These are phyloP conservation scores for Saccharomyces pastorianus DNA, from an alignment of 1,139 yeast genomes.

Conservation along the genomic window DNA sequence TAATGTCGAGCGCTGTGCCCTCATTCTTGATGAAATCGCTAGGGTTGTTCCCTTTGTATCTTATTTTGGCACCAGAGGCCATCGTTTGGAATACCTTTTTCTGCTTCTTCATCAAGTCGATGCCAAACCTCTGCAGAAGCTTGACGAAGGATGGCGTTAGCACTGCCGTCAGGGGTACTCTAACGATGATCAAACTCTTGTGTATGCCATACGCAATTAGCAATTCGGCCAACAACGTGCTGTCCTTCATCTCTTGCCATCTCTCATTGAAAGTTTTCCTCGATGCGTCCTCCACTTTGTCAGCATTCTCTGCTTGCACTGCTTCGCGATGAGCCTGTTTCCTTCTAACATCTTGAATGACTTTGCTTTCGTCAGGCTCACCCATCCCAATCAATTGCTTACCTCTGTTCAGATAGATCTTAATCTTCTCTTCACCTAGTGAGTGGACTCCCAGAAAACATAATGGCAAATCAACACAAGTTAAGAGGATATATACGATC, in stretches of 20 bases:
- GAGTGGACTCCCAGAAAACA: slow-evolving; percentile 79
- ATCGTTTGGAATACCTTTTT: slow-evolving; percentile 25
- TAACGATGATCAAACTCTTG: slow-evolving; percentile 66
- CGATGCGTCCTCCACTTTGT: slow-evolving; percentile 15
- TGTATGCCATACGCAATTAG: slow-evolving; percentile 91
- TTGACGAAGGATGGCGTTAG: slow-evolving; percentile 76
- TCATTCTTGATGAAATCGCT: slow-evolving; percentile 22
- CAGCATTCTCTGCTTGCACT: slow-evolving; percentile 1
- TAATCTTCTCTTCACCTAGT: slow-evolving; percentile 73
- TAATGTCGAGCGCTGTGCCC: slow-evolving; percentile 6
- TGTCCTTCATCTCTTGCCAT: slow-evolving; percentile 23
- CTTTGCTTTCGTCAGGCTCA: slow-evolving; percentile 32
- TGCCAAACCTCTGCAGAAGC: slow-evolving; percentile 66
- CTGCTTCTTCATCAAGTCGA: slow-evolving; percentile 36
- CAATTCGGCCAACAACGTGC: slow-evolving; percentile 58
- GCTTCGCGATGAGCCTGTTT: slow-evolving; percentile 11
- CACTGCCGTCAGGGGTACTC: slow-evolving; percentile 89
- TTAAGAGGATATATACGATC: slow-evolving; percentile 68
- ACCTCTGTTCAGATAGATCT: slow-evolving; percentile 52
- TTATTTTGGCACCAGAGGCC: slow-evolving; percentile 20
- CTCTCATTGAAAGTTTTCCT: slow-evolving; percentile 12
- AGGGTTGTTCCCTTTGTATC: slow-evolving; percentile 26
- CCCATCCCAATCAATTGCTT: slow-evolving; percentile 57
- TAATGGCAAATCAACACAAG: slow-evolving; percentile 70
- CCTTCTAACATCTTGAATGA: slow-evolving; percentile 22